These are phyloP conservation scores for Fraxinus nigra DNA, from an alignment of 305 asterid genomes.

Conservation along the genomic window DNA sequence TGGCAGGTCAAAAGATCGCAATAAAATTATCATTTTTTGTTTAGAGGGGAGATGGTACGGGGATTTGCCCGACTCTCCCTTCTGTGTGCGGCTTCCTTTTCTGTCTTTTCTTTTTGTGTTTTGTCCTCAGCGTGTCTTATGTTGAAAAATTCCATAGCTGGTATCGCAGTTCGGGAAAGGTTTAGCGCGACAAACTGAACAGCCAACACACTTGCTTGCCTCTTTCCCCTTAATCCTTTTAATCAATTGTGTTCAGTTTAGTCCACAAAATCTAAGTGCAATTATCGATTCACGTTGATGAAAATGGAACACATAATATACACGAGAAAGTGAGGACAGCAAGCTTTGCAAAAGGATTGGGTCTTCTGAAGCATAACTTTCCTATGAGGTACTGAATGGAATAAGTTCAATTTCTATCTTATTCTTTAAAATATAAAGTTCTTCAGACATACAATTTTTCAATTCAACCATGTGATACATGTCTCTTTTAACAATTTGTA, in stretches of 20 bases:
- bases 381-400: background rate
- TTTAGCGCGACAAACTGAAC: background rate
- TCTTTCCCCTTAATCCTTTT: background rate
- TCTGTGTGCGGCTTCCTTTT: conserved; percentile 25
- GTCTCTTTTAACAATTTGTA: background rate
- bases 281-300: background rate
- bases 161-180: background rate
- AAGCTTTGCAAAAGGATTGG: background rate
- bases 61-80: conserved; percentile 44
- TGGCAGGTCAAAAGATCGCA: conserved; percentile 57
- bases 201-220: background rate
- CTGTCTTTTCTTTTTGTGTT: background rate
- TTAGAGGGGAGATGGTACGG: conserved; percentile 58
- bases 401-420: background rate
- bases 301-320: background rate
- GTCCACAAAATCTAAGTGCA: background rate
- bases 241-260: background rate
- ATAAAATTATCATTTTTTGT: conserved; percentile 29
- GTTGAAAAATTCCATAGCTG: background rate
- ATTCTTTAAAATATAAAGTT: background rate
- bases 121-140: background rate
- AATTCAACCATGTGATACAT: background rate
- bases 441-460: background rate
- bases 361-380: background rate
- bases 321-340: background rate